Percentiles rank a stretch among this genome's conserved stretches.
phyloP scores from a whole-genome alignment of 352 stramenopile genomes.

The Globisporangium irregulare region DNA sequence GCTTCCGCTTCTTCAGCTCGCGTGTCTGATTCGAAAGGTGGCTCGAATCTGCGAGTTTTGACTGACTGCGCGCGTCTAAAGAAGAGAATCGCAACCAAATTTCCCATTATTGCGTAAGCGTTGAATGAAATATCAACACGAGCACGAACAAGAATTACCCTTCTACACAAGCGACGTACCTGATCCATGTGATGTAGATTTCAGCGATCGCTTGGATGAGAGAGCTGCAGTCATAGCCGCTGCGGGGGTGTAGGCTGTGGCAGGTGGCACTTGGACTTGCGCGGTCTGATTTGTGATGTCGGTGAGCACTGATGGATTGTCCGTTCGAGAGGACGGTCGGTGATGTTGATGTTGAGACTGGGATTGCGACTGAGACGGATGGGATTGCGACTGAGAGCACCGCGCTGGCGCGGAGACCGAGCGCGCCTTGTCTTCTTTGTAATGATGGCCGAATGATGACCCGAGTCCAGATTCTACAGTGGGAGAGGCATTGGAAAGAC shows the following conservation, averaged over 20 bases:
- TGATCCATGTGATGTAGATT: conserved; percentile 5
- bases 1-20: conserved; percentile 13
- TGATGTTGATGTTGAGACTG: conserved; percentile 3
- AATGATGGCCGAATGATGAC: conserved; percentile 6
- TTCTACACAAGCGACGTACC: neutral
- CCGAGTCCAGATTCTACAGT: neutral
- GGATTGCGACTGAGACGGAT: neutral
- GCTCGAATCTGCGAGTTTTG: neutral
- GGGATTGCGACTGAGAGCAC: conserved; percentile 10
- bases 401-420: conserved; percentile 10
- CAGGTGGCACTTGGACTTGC: conserved; percentile 2
- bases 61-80: conserved; percentile 11
- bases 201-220: conserved; percentile 10
- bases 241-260: neutral
- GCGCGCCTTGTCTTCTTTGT: conserved; percentile 15
- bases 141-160: neutral
- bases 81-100: neutral
- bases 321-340: conserved; percentile 22
- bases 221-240: neutral
- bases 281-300: conserved; percentile 66
- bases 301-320: conserved; percentile 25
- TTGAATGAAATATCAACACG: neutral
- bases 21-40: conserved; percentile 5
- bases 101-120: too few species aligned
- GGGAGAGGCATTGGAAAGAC: neutral